These are phyloP conservation scores for Bretziella fagacearum DNA, from an alignment of 2,329 filamentous ascomycete genomes.

Conservation along the genomic window DNA sequence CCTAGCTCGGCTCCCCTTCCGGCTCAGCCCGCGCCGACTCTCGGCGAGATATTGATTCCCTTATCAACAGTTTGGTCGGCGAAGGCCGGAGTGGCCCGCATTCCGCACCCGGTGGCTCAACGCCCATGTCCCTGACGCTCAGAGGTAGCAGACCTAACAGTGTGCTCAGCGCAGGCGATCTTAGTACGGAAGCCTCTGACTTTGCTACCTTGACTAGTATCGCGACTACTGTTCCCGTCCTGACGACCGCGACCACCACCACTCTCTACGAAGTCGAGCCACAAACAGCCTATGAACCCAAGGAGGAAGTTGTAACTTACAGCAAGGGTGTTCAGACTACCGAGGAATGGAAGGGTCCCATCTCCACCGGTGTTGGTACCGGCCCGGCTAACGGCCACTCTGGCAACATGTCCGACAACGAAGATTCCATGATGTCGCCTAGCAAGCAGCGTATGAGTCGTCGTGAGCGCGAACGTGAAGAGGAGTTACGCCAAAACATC, in stretches of 20 bases:
- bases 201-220: conserved; percentile 31
- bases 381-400: conserved; percentile 22
- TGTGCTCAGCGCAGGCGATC: conserved; percentile 62
- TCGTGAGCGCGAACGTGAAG: conserved; percentile 65
- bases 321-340: conserved; percentile 92
- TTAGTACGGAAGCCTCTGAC: conserved; percentile 59
- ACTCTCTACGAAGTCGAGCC: conserved; percentile 70
- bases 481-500: conserved; percentile 72
- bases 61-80: conserved; percentile 71
- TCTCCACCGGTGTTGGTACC: conserved; percentile 16
- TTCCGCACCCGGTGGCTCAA: conserved; percentile 40
- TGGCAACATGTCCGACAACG: conserved; percentile 40
- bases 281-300: conserved; percentile 31
- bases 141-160: conserved; percentile 70
- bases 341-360: conserved; percentile 47
- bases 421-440: conserved; percentile 41
- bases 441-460: conserved; percentile 57
- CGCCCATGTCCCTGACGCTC: conserved; percentile 38
- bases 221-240: conserved; percentile 41
- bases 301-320: conserved; percentile 81
- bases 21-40: conserved; percentile 38
- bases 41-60: conserved; percentile 61
- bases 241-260: conserved; percentile 55
- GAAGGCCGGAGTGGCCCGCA: conserved; percentile 58
- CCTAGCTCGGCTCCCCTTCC: conserved; percentile 9